Percentiles rank a stretch among this genome's conserved stretches.
Evolutionary conservation across 495 filamentous ascomycete species (phyloP).

Genomic region (Apiosordaria backusii): DNA sequence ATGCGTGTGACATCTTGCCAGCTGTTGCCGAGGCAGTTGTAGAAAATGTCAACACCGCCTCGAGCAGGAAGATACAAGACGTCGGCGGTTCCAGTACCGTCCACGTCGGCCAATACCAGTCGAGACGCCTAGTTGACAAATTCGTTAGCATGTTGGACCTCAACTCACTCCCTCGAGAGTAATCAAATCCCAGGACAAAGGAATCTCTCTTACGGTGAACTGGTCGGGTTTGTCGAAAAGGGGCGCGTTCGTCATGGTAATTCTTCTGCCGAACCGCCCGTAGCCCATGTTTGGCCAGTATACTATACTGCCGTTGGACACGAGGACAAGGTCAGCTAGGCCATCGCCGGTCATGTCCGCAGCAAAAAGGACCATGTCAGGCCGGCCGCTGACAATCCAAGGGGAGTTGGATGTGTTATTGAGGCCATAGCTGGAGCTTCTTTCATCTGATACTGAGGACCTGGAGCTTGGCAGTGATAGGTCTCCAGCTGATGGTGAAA

Average conservation of each 20-base stretch:
- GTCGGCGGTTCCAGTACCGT: not conserved
- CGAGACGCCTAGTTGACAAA: no score
- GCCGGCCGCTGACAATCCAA: not conserved
- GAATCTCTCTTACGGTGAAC: no score
- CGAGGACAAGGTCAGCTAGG: not conserved
- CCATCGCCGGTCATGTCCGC: not conserved
- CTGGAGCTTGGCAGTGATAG: no score
- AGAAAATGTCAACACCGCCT: not conserved
- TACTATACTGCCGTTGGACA: not conserved
- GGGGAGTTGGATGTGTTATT: not conserved
- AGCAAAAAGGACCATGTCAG: not conserved
- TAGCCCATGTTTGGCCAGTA: not conserved
- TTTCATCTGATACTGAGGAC: no score
- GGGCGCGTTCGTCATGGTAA: not conserved
- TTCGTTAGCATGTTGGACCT: no score
- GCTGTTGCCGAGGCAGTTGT: not conserved
- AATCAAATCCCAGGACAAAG: not conserved
- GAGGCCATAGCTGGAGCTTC: not conserved
- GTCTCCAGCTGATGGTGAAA: no score
- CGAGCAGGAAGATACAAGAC: not conserved
- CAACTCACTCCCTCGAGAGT: no score
- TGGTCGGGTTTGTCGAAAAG: not conserved
- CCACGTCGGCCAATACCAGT: not conserved
- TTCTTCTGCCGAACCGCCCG: not conserved
- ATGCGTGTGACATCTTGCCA: not conserved